These are phyloP conservation scores for Blastomyces parvus DNA, from an alignment of 2,329 filamentous ascomycete species.

Conservation along the genomic window DNA sequence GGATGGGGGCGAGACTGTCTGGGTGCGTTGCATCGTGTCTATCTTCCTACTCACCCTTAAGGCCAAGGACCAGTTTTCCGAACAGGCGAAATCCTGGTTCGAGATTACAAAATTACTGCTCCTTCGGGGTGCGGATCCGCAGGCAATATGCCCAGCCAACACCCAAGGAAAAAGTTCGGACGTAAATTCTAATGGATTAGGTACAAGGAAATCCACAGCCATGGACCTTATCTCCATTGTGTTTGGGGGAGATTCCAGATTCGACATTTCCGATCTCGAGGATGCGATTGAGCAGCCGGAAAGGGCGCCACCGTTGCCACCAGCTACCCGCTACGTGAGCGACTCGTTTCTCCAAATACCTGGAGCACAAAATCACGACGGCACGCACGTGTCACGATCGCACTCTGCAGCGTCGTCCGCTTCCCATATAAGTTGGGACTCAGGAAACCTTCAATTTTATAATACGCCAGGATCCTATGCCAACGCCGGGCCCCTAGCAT, in stretches of 20 bases:
- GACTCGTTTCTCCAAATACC: conserved; percentile 2
- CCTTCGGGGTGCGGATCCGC: background rate
- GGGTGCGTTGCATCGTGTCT: background rate
- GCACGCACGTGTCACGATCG: background rate
- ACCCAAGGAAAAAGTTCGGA: background rate
- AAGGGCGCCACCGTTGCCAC: background rate
- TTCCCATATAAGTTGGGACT: background rate
- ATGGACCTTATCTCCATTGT: background rate
- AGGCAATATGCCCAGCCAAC: background rate
- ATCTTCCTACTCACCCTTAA: background rate
- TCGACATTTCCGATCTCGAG: conserved; percentile 1
- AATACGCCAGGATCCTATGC: background rate
- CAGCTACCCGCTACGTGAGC: background rate
- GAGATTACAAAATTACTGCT: background rate
- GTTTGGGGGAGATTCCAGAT: background rate
- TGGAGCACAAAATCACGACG: background rate
- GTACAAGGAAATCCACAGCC: background rate
- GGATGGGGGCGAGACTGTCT: conserved; percentile 1
- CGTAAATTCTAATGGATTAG: too few relatives aligned
- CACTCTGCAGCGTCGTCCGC: background rate
- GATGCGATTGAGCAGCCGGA: background rate
- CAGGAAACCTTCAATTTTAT: background rate
- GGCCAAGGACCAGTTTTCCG: background rate
- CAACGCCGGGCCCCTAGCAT: background rate
- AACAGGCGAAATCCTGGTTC: conserved; percentile 1